Conservation (phyloP, 208 protist species). For the Trypanosoma mega region DNA sequence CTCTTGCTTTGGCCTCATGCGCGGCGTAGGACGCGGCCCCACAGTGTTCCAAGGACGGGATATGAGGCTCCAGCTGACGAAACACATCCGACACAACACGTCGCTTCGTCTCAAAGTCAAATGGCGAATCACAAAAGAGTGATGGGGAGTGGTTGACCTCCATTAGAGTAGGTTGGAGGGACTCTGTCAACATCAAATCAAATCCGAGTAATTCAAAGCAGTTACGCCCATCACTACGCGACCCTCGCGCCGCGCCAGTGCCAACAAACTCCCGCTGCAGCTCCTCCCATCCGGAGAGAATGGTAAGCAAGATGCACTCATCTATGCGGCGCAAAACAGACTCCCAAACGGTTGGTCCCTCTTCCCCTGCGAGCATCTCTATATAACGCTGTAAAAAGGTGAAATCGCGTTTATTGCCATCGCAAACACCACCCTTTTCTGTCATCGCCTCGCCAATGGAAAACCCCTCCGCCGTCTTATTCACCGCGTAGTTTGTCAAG, state of each 20-base stretch:
- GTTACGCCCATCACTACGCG: constrained; percentile 44
- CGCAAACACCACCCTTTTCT: constrained; percentile 12
- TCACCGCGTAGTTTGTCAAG: constrained; percentile 91
- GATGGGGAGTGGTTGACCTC: constrained; percentile 93
- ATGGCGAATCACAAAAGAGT: constrained; percentile 76
- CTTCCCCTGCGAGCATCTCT: constrained; percentile 8
- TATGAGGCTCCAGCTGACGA: constrained; percentile 48
- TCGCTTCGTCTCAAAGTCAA: constrained; percentile 82
- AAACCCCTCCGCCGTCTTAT: constrained; percentile 54
- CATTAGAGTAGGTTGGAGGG: constrained; percentile 70
- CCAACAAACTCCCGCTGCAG: constrained; percentile 75
- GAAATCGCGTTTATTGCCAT: constrained; percentile 59
- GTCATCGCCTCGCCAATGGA: background rate
- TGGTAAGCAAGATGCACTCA: constrained; percentile 73
- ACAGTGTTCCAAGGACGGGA: constrained; percentile 25
- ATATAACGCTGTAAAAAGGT: constrained; percentile 41
- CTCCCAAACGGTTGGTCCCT: constrained; percentile 30
- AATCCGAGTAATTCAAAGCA: constrained; percentile 93
- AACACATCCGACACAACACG: constrained; percentile 72
- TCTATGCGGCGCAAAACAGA: constrained; percentile 56
- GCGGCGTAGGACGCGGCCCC: constrained; percentile 19
- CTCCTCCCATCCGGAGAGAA: constrained; percentile 79
- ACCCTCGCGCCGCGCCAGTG: constrained; percentile 40
- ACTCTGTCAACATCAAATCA: constrained; percentile 73
- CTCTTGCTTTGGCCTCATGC: constrained; percentile 12